Conservation (phyloP, 176 grass and related monocot genomes). For the Musa beccarii region DNA sequence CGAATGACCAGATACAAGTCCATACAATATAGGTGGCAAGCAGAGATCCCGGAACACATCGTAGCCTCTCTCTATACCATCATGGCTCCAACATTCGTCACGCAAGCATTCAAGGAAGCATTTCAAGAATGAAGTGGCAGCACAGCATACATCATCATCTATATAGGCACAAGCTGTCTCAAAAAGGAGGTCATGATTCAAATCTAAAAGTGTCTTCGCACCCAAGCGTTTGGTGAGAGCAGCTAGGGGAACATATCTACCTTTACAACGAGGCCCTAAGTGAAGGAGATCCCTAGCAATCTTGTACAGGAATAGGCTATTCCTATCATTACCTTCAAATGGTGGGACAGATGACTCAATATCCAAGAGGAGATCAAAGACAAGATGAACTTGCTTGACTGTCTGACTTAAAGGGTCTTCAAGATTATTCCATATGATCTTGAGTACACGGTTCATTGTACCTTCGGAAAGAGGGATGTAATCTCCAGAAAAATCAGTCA, state of each 20-base stretch:
- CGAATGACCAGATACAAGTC: slow-evolving; percentile 67
- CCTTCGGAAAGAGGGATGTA: slow-evolving; percentile 53
- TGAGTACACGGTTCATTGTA: slow-evolving; percentile 44
- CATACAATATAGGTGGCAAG: slow-evolving; percentile 69
- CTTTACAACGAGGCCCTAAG: slow-evolving; percentile 73
- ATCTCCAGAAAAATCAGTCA: slow-evolving; percentile 54
- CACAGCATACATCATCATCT: slow-evolving; percentile 93
- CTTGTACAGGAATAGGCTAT: slow-evolving; percentile 42
- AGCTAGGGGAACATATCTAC: slow-evolving; percentile 85
- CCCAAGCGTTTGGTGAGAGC: slow-evolving; percentile 81
- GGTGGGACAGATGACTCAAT: slow-evolving; percentile 57
- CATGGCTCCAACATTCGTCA: slow-evolving; percentile 79
- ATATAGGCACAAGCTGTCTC: slow-evolving; percentile 81
- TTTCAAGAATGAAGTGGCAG: slow-evolving; percentile 83
- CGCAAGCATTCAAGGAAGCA: slow-evolving; percentile 72
- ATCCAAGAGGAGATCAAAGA: slow-evolving; percentile 96
- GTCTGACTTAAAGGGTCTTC: slow-evolving; percentile 96
- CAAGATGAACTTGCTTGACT: slow-evolving; percentile 93
- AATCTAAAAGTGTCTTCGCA: slow-evolving; percentile 70
- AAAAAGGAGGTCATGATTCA: slow-evolving; percentile 59
- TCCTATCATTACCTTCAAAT: slow-evolving; percentile 27
- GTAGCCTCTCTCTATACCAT: slow-evolving; percentile 77
- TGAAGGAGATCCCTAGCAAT: slow-evolving; percentile 67
- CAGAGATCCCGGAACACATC: slow-evolving; percentile 59
- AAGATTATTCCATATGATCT: slow-evolving; percentile 94